Evolutionary conservation across 2,329 filamentous ascomycete species (phyloP).

Genomic region (Dendrostoma leiphaemia): DNA sequence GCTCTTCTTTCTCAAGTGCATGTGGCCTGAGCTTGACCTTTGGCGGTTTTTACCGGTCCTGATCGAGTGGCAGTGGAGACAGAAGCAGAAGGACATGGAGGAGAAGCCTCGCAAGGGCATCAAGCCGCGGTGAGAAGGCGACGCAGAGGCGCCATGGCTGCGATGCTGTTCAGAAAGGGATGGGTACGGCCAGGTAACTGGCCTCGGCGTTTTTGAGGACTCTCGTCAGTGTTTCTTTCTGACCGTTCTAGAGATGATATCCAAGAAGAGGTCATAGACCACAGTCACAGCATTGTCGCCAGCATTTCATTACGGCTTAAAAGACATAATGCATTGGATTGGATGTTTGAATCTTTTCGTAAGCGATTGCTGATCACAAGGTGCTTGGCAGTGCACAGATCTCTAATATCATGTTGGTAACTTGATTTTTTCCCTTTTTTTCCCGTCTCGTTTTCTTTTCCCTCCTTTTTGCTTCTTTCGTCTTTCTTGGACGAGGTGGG

Average conservation of each 20-base stretch:
- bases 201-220: neutral
- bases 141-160: neutral
- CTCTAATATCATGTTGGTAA: too few species aligned
- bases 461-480: too few species aligned
- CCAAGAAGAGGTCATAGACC: neutral
- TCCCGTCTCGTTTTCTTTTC: too few species aligned
- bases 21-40: conserved; percentile 96
- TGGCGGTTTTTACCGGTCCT: conserved; percentile 92
- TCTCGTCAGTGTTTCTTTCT: neutral
- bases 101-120: conserved; percentile 36
- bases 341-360: neutral
- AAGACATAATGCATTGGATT: neutral
- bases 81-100: conserved; percentile 56
- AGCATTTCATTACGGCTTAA: neutral
- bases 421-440: too few species aligned
- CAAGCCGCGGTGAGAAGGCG: conserved; percentile 28
- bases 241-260: conserved; percentile 5
- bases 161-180: too few species aligned
- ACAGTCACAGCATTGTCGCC: neutral
- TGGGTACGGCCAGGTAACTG: neutral
- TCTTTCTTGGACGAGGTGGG: neutral
- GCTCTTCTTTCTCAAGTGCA: conserved; percentile 84
- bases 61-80: conserved; percentile 79
- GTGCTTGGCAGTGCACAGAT: too few species aligned
- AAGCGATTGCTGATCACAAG: neutral